Percentiles rank a stretch among this genome's conserved stretches.
These are phyloP conservation scores for Fusarium metavorans DNA, from an alignment of 2,329 filamentous ascomycete species.

Conservation along the genomic window DNA sequence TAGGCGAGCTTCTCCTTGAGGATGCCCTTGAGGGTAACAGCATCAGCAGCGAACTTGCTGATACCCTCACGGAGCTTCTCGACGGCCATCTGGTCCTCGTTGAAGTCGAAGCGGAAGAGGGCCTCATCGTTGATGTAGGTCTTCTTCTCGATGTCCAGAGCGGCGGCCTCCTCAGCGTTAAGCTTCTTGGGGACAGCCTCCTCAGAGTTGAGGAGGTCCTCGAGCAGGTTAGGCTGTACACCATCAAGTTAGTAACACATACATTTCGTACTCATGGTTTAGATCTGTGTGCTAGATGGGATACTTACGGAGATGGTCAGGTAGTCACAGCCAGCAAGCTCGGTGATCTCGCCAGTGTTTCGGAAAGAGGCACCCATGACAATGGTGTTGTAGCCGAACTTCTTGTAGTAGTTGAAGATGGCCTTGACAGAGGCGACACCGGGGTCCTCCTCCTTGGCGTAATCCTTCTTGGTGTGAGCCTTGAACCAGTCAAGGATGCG, in stretches of 20 bases:
- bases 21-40: conserved; percentile 91
- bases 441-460: conserved; percentile 89
- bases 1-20: conserved; percentile 85
- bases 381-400: conserved; percentile 98
- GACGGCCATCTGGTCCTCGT: conserved; percentile 99
- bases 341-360: conserved; percentile 95
- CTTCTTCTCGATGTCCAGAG: conserved; percentile 87
- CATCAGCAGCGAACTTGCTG: conserved; percentile 98
- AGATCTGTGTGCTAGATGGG: not conserved
- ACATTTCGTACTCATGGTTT: not conserved
- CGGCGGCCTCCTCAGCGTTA: conserved; percentile 72
- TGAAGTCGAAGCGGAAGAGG: conserved; percentile 97
- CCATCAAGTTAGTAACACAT: conserved; percentile 26
- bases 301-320: conserved; percentile 90
- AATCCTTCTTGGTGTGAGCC: conserved; percentile 93
- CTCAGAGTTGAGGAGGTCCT: conserved; percentile 89
- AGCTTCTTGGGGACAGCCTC: conserved; percentile 93
- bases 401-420: conserved; percentile 99
- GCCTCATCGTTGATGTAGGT: conserved; percentile 91
- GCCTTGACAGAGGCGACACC: conserved; percentile 92
- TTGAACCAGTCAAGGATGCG: conserved; percentile 99
- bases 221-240: conserved; percentile 85
- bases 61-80: conserved; percentile 99
- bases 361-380: conserved; percentile 99
- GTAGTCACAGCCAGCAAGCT: conserved; percentile 98